Conservation (phyloP, 768 basidiomycete species). For the Mycena vulgaris region DNA sequence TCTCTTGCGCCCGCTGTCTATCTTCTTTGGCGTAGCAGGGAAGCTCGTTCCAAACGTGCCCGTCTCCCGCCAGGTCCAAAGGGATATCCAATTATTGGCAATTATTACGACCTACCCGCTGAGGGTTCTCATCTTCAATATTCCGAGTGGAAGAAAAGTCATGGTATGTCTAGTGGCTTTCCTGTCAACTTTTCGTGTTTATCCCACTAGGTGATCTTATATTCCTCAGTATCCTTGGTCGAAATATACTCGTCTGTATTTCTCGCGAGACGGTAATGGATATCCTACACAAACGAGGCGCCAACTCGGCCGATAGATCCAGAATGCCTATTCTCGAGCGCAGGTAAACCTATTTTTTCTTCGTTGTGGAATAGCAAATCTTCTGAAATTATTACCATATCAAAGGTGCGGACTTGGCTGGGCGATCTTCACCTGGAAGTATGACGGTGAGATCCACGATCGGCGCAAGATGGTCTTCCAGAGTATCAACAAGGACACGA, state of each 20-base stretch:
- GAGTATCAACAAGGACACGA: conserved; percentile 16
- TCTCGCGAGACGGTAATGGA: too few relatives aligned
- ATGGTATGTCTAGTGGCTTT: conserved; percentile 18
- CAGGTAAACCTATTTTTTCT: conserved; percentile 14
- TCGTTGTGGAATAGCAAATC: conserved; percentile 11
- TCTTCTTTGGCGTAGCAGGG: conserved; percentile 4
- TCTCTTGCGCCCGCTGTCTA: conserved; percentile 11
- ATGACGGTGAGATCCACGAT: conserved; percentile 10
- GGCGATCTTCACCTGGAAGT: background rate
- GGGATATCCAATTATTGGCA: conserved; percentile 19
- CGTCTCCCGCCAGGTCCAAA: conserved; percentile 20
- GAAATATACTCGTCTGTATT: background rate
- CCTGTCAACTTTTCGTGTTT: background rate
- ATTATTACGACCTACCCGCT: conserved; percentile 13
- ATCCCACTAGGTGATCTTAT: conserved; percentile 1
- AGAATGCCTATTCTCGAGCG: conserved; percentile 18
- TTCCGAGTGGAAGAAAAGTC: conserved; percentile 16
- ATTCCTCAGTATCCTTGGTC: conserved; percentile 13
- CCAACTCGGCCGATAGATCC: conserved; percentile 15
- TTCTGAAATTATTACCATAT: conserved; percentile 8
- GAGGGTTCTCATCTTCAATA: conserved; percentile 5
- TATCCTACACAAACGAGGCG: conserved; percentile 1
- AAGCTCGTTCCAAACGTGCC: conserved; percentile 6
- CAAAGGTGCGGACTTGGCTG: conserved; percentile 14
- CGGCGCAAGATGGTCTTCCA: conserved; percentile 14